Evolutionary conservation across 495 filamentous ascomycete species (phyloP).

Genomic region (Podospora pseudocomata): DNA sequence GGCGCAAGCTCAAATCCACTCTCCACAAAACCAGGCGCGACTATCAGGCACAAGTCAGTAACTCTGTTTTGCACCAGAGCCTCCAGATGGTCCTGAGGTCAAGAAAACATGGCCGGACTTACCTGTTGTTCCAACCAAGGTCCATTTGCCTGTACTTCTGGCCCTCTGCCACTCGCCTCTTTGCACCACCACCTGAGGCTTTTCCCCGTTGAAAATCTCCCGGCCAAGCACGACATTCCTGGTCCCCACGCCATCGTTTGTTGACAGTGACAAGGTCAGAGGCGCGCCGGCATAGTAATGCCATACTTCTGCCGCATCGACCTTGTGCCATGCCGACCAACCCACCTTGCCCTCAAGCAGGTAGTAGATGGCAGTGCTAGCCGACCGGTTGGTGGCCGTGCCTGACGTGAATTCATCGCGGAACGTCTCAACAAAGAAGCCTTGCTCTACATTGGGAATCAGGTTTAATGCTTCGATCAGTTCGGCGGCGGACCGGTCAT

Average conservation of each 20-base stretch:
- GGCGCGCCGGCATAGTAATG: slow-evolving; percentile 51
- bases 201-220: slow-evolving; percentile 38
- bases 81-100: neutral
- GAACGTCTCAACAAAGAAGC: slow-evolving; percentile 48
- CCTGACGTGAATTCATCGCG: slow-evolving; percentile 30
- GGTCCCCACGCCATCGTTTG: slow-evolving; percentile 32
- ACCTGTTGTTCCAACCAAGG: slow-evolving; percentile 47
- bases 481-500: slow-evolving; percentile 34
- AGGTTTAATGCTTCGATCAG: slow-evolving; percentile 41
- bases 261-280: slow-evolving; percentile 38
- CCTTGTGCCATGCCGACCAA: slow-evolving; percentile 44
- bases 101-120: slow-evolving; percentile 12
- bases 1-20: slow-evolving; percentile 37
- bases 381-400: slow-evolving; percentile 34
- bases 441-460: slow-evolving; percentile 42
- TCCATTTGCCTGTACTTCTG: slow-evolving; percentile 43
- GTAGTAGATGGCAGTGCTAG: slow-evolving; percentile 50
- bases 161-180: slow-evolving; percentile 44
- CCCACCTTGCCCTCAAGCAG: slow-evolving; percentile 42
- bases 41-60: slow-evolving; percentile 7
- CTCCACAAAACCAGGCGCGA: slow-evolving; percentile 40
- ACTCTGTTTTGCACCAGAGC: neutral
- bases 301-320: slow-evolving; percentile 49
- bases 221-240: slow-evolving; percentile 35
- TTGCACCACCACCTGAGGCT: slow-evolving; percentile 42